Percentiles rank a stretch among this genome's conserved stretches.
Evolutionary conservation across 2,329 filamentous ascomycete genomes (phyloP).

Genomic region (Fusarium palustre): DNA sequence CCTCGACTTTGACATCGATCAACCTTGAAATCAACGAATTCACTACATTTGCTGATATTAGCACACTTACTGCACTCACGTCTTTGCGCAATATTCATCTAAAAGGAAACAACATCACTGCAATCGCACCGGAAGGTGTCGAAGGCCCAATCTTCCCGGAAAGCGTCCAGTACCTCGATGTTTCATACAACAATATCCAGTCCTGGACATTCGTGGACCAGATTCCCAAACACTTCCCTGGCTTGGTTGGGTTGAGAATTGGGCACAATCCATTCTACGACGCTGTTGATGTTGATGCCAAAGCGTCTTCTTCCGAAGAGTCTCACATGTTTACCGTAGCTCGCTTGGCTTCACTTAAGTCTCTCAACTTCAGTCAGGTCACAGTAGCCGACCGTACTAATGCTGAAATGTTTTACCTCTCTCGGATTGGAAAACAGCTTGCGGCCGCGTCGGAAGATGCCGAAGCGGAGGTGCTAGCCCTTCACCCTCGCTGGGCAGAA

Average conservation of each 20-base stretch:
- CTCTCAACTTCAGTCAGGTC: slow-evolving; percentile 80
- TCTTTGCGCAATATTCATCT: slow-evolving; percentile 73
- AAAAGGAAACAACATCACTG: slow-evolving; percentile 78
- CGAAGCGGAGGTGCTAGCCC: slow-evolving; percentile 66
- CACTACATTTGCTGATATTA: slow-evolving; percentile 66
- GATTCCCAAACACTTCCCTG: slow-evolving; percentile 76
- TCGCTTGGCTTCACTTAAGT: slow-evolving; percentile 74
- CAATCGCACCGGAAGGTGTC: slow-evolving; percentile 49
- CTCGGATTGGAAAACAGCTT: slow-evolving; percentile 82
- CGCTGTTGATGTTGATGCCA: slow-evolving; percentile 55
- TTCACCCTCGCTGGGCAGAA: slow-evolving; percentile 78
- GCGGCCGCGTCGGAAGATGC: slow-evolving; percentile 65
- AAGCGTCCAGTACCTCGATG: slow-evolving; percentile 73
- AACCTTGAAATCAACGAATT: slow-evolving; percentile 81
- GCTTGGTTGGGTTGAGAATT: slow-evolving; percentile 79
- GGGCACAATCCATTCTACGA: slow-evolving; percentile 88
- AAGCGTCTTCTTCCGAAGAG: slow-evolving; percentile 73
- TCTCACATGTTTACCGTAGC: slow-evolving; percentile 90
- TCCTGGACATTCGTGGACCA: slow-evolving; percentile 80
- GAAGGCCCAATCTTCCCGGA: slow-evolving; percentile 62
- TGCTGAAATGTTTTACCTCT: slow-evolving; percentile 93
- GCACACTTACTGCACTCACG: slow-evolving; percentile 62
- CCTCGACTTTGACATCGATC: slow-evolving; percentile 68
- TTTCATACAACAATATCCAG: slow-evolving; percentile 77
- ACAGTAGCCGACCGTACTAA: slow-evolving; percentile 81